Base-by-base conservation (phyloP, 2,329 filamentous ascomycete species). In the Cryoendolithus antarcticus region DNA sequence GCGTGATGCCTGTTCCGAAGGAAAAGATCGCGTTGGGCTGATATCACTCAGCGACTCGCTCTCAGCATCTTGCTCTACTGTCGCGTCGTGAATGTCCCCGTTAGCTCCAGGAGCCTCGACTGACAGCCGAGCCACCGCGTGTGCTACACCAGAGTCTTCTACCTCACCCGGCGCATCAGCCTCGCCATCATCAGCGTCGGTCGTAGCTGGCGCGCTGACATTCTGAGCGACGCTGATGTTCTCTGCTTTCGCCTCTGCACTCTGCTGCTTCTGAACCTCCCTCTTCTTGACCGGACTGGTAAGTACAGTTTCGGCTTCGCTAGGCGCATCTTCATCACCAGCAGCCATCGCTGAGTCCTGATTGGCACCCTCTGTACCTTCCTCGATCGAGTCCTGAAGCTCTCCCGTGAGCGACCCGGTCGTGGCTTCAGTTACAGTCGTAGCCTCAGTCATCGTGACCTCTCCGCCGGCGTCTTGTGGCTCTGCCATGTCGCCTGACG, bases 281-380 rank as follows among this genome's bases (percentile, higher is more conserved):
- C 55, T 49, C 39, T 58, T 56, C 48, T 66, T 61, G 45, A 63
- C 59, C 27, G 62, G 58, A 24, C 57, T 62, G 36, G 67, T 58
- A 29, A 69, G 64, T 42, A 69, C 61, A 27, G 67, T 70, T 54
- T 70, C 67, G 37, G 66, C 66, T 53, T 70, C 67, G 10, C 65
- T 69, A 47, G 66, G 63, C 46, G 61, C 61, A 38, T 59, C 56
- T 29, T 56, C 61, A 30, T 39, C 51, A 34, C 46, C 47, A 33
- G 48, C 45, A 8, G 38, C 37, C 12, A 21, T 21, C 19, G 19
- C 19, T 21, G 19, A 4, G 19, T 21, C 19, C 19, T 21, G 19
- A 21, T 21, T 6, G 6, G 19, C 19, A 21, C 3, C 19, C 19
- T 21, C 19, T 3, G 19, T 21, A 3, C 19, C 3, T 3, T 21